Evolutionary conservation across 139 green algal genomes (phyloP), one percentile per base, ranked within the genome.

Genomic region (Chlorella sp.): DNA sequence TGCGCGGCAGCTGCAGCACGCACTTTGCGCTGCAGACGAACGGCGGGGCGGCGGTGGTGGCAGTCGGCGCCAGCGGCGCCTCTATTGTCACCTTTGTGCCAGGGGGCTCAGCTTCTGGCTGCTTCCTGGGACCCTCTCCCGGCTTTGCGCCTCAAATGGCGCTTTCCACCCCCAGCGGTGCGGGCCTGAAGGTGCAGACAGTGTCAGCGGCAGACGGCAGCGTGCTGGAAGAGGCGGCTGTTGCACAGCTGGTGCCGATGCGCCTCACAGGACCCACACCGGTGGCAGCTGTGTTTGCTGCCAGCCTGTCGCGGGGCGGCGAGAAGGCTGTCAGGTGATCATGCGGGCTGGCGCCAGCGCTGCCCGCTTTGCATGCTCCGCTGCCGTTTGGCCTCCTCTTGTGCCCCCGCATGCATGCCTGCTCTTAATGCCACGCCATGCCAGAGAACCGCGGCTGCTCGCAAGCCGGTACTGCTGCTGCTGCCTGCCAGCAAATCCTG

Each of bases 131-230:
- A 26, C 32, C 34, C 66, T 39, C 9, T 26, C 18, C 28, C 9
- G 48, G 37, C 66, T 40, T 48, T 28, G 26, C 39, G 15, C 14
- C 64, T 28, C 57, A 77, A 48, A 57, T 85, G 76, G 76, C 86
- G 0, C 42, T 89, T 34, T 76, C 75, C 75, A 77, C 12, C 2
- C 73, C 76, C 37, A 53, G 36, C 34, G 53, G 34, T 57, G 86
- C 53, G 0, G 86, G 76, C 75, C 12, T 90, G 30, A 0, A 37
- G 48, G 21, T 91, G 60, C 77, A 89, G 64, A 88, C 92, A 40
- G 40, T 89, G 18, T 79, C 57, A 4, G 86, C 87, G 3, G 66
- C 80, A 28, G 90, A 78, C 32, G 90, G 89, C 71, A 39, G 34
- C 12, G n/a, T 92, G 68, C 66, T 81, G 36, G 48, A 78, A 18